Base-by-base conservation (phyloP, 2,329 filamentous ascomycete genomes). In the Rhynchosporium graminicola region DNA sequence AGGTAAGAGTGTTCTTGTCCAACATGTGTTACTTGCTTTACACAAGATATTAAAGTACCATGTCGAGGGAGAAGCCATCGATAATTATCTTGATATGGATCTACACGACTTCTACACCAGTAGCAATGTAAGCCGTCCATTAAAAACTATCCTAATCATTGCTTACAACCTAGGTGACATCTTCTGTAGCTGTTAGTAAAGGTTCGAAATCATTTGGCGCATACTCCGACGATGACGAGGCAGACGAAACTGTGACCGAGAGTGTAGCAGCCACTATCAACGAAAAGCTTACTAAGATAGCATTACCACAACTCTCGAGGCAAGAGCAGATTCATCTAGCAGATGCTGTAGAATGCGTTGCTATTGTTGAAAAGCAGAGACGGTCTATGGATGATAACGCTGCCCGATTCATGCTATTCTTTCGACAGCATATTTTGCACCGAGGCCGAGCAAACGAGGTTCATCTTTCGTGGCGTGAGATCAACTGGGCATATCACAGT, bases 331-430 rank as follows among this genome's bases (percentile, higher is more conserved):
- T 96, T 60, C 89, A 91, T 69, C 79, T 96, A 1, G 88, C 89
- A 15, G 89, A 95, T 71, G 93, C 93, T 54, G 83, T 95, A 42
- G 91, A 96, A 75, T 96, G 92, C 65, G 86, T 89, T 50, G 89
- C 90, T 3, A 85, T 90, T 45, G 91, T 96, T 0, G 92, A 96
- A 74, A 90, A 89, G 71, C 91, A 97, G 71, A 86, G 92, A 20
- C 86, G 91, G 5, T 96, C 92, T 2, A 89, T 97, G 77, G 93
- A 97, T 71, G 90, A 91, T 70, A 96, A 97, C 71, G 93, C 90
- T 3, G 89, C 90, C 8, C 87, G 92, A 48, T 97, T 93, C 75
- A 85, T 97, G 77, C 80, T 97, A 12, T 95, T 95, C 76, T 95
- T 94, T 77, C 84, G 91, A 26, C 90, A 96, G 71, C 87, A 94